These are phyloP conservation scores for Agaricus blazei DNA, from an alignment of 768 basidiomycete genomes.

Conservation along the genomic window DNA sequence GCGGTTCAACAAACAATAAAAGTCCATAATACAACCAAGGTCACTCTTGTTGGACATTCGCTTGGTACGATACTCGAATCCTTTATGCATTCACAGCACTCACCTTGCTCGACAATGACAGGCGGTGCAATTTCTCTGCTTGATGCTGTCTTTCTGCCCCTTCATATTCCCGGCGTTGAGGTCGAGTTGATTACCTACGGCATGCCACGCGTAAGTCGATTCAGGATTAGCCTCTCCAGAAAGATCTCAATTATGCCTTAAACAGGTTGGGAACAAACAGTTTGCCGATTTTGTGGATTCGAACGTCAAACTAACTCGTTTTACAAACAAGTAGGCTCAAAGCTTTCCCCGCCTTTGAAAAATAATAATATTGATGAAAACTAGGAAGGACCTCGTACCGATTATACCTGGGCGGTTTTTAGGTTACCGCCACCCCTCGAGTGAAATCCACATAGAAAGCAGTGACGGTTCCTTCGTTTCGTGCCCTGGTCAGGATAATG, in stretches of 20 bases:
- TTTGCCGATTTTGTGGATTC: conserved; percentile 46
- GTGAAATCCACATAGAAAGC: conserved; percentile 50
- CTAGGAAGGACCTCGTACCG: conserved; percentile 38
- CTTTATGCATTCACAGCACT: background rate
- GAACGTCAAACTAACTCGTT: conserved; percentile 32
- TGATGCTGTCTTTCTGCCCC: conserved; percentile 41
- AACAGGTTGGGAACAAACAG: conserved; percentile 39
- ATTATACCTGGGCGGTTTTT: conserved; percentile 47
- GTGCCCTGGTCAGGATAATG: conserved; percentile 50
- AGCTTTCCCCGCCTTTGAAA: background rate
- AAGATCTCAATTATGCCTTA: too few species aligned
- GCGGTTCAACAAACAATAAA: conserved; percentile 11
- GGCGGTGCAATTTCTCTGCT: conserved; percentile 50
- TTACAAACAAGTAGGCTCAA: conserved; percentile 30
- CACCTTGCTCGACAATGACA: conserved; percentile 26
- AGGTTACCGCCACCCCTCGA: conserved; percentile 45
- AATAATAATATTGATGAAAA: background rate
- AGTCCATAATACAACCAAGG: conserved; percentile 17
- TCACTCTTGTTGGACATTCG: conserved; percentile 34
- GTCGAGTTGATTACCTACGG: conserved; percentile 43
- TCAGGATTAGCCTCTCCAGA: background rate
- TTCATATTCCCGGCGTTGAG: conserved; percentile 36
- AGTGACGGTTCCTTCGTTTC: conserved; percentile 27
- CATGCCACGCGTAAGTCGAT: conserved; percentile 36
- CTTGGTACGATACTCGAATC: conserved; percentile 5